Conservation (phyloP, 371 early-diverging fungal species). For the Mucor lusitanicus region DNA sequence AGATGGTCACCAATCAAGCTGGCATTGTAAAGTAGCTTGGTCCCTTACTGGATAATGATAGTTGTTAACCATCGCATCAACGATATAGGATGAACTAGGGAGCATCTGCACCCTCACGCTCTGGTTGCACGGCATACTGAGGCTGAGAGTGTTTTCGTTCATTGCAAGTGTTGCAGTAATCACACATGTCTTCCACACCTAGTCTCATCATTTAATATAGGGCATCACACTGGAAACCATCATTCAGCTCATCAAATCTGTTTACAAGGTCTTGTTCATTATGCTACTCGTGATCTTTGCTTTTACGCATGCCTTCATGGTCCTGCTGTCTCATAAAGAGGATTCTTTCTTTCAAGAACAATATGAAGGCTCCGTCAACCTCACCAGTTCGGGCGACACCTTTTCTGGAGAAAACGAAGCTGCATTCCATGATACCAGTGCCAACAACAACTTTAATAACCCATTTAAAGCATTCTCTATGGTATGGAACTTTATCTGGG, state of each 20-base stretch:
- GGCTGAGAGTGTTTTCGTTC: constrained; percentile 1
- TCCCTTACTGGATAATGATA: not conserved
- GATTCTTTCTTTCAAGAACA: constrained; percentile 15
- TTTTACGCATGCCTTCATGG: constrained; percentile 13
- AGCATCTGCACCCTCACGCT: constrained; percentile 2
- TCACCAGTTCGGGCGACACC: not conserved
- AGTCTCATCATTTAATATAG: not conserved
- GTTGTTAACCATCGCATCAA: not conserved
- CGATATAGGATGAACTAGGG: constrained; percentile 10
- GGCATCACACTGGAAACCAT: constrained; percentile 12
- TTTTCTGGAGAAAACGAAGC: not conserved
- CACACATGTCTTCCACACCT: no score
- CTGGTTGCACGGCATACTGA: constrained; percentile 13
- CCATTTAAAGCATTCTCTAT: constrained; percentile 1
- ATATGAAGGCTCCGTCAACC: not conserved
- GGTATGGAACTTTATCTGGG: constrained; percentile 19
- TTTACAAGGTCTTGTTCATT: constrained; percentile 3
- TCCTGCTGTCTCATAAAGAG: not conserved
- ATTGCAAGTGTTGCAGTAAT: constrained; percentile 6
- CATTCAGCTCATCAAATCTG: constrained; percentile 6
- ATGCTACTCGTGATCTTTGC: constrained; percentile 14
- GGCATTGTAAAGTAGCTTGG: no score
- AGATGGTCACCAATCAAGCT: not conserved
- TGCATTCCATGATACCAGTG: not conserved
- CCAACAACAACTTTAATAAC: constrained; percentile 7